Base-by-base conservation (phyloP, 2,329 filamentous ascomycete genomes). In the Xylariaceae sp. region DNA sequence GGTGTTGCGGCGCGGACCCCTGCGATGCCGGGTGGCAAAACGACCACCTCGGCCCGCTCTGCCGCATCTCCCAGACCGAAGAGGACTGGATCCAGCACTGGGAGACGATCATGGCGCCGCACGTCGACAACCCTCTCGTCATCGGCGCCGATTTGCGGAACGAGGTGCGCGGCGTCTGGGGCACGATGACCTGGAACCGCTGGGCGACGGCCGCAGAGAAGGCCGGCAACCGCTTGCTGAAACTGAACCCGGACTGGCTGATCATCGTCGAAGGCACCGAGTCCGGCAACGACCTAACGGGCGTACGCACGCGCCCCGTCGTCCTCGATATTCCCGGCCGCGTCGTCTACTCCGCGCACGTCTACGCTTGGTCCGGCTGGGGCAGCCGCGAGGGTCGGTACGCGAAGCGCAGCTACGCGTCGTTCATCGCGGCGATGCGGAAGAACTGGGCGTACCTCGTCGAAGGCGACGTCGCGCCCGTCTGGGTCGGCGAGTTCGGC, bases 311-410 rank as follows among this genome's bases (percentile, higher is more conserved):
- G 14, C 73, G 81, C 12, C 82, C 82, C 2, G 68, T 86, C n/a
- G 62, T 65, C 37, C 73, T 86, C 37, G 73, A 77, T 46, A 61
- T 80, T 6, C 64, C 72, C 6, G 62, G 78, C 55, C 70, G 73
- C 20, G 70, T 86, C 21, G 82, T 86, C 23, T 86, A 86, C 67
- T 83, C 80, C 48, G 75, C 80, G 2, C 83, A 86, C 61, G 81
- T 85, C 19, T 86, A 86, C 61, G 70, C 73, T 23, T 86, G 83
- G 83, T 85, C 80, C 14, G 83, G 83, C 44, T 86, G 83, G 83
- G 81, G 82, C 29, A 79, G 74, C 54, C 60, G 71, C 49, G 75
- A 72, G 22, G 79, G 80, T 2, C 75, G 80, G 4, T 86, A 82
- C 61, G 70, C 76, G 7, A 76, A 77, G 62, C 75, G 82, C 5